Percentiles rank a stretch among this genome's conserved stretches.
Evolutionary conservation across 2,329 filamentous ascomycete species (phyloP).

Genomic region (Penicillium sp.): DNA sequence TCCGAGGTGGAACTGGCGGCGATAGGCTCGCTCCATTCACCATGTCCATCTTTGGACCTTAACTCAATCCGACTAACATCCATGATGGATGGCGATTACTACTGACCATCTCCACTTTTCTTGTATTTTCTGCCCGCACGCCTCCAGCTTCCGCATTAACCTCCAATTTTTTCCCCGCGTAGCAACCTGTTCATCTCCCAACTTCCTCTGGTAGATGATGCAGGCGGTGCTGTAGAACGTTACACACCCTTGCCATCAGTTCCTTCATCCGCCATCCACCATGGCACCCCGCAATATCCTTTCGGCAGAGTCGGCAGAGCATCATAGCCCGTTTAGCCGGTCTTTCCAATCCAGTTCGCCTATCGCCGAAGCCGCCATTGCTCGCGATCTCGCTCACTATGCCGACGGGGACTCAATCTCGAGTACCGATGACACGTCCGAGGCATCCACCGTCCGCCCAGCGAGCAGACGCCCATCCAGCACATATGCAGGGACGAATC

Average conservation of each 20-base stretch:
- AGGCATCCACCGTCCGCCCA: conserved; percentile 46
- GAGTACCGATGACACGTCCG: conserved; percentile 41
- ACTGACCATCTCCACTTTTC: conserved; percentile 8
- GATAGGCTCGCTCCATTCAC: not conserved
- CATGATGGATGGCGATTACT: not conserved
- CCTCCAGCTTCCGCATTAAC: conserved; percentile 4
- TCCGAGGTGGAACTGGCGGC: not conserved
- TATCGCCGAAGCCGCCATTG: conserved; percentile 66
- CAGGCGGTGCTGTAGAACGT: not conserved
- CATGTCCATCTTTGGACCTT: not conserved
- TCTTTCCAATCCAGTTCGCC: conserved; percentile 64
- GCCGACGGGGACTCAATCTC: conserved; percentile 57
- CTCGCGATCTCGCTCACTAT: conserved; percentile 67
- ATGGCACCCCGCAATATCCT: conserved; percentile 35
- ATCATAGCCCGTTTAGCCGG: conserved; percentile 35
- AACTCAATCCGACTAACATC: not conserved
- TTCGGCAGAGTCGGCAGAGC: conserved; percentile 30
- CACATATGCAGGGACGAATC: conserved; percentile 39
- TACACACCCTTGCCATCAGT: not conserved
- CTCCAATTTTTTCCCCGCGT: not conserved
- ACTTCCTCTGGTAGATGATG: not conserved
- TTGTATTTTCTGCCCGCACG: conserved; percentile 7
- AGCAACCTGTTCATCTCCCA: not conserved
- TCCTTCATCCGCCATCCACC: not conserved
- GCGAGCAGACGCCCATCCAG: conserved; percentile 41